Percentiles rank a stretch among this genome's conserved stretches.
Evolutionary conservation across 1,139 yeast species (phyloP).

Genomic region (Candida frijolesensis): DNA sequence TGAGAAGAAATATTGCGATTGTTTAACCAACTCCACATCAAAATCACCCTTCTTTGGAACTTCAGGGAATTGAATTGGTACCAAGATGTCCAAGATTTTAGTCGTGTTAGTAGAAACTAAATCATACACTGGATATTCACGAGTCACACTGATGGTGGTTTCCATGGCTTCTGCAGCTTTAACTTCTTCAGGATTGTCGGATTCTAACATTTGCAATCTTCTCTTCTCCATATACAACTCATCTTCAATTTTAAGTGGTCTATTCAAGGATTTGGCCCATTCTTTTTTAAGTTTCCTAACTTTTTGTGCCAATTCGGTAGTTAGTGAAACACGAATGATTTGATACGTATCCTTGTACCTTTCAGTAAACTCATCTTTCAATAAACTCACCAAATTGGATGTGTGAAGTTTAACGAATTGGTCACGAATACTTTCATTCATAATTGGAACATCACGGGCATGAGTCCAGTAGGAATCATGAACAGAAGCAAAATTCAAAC

Average conservation of each 20-base stretch:
- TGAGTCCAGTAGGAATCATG: conserved; percentile 99
- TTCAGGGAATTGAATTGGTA: conserved; percentile 71
- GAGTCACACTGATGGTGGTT: conserved; percentile 75
- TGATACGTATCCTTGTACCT: conserved; percentile 77
- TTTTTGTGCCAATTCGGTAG: conserved; percentile 53
- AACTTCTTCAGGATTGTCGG: conserved; percentile 52
- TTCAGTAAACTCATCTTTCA: conserved; percentile 77
- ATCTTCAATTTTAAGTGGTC: conserved; percentile 66
- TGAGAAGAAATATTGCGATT: conserved; percentile 80
- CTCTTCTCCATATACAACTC: conserved; percentile 72
- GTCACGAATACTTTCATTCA: conserved; percentile 76
- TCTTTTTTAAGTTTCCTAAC: conserved; percentile 54
- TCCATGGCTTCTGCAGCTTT: conserved; percentile 58
- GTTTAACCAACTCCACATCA: conserved; percentile 71
- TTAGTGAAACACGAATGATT: conserved; percentile 54
- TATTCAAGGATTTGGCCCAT: conserved; percentile 52
- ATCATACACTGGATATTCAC: conserved; percentile 34
- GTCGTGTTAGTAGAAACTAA: conserved; percentile 14
- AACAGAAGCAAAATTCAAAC: conserved; percentile 88
- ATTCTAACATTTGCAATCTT: conserved; percentile 57
- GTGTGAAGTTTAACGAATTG: conserved; percentile 80
- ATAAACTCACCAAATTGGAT: conserved; percentile 66
- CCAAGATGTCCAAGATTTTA: conserved; percentile 38
- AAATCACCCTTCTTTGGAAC: conserved; percentile 84
- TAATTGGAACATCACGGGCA: conserved; percentile 74